Evolutionary conservation across 108 stramenopile species (phyloP).

Genomic region (Skeletonema potamos): DNA sequence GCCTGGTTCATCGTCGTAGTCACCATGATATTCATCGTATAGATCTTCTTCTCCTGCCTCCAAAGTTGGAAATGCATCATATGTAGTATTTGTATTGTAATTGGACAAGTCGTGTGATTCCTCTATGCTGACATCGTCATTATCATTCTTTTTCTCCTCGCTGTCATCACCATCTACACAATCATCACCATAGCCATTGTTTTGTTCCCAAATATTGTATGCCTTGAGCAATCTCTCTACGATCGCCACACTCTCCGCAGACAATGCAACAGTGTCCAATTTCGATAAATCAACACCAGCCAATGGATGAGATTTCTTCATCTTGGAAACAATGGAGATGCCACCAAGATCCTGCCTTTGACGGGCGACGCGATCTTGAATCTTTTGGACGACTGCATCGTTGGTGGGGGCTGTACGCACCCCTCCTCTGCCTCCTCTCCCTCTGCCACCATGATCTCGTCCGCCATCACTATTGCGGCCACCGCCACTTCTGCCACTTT

Average conservation of each 20-base stretch:
- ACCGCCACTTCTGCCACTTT: conserved; percentile 13
- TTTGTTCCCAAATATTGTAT: conserved; percentile 47
- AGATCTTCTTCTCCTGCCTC: conserved; percentile 17
- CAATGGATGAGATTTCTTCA: conserved; percentile 33
- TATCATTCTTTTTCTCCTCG: conserved; percentile 7
- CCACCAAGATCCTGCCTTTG: conserved; percentile 29
- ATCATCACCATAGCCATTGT: conserved; percentile 8
- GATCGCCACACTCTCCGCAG: conserved; percentile 47
- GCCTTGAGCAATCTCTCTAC: conserved; percentile 50
- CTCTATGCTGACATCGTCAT: not conserved
- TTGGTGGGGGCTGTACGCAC: conserved; percentile 29
- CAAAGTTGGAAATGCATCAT: conserved; percentile 1
- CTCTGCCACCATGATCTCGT: conserved; percentile 22
- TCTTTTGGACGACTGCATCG: conserved; percentile 52
- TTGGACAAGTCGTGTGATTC: not conserved
- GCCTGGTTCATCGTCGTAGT: conserved; percentile 34
- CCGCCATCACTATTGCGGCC: conserved; percentile 18
- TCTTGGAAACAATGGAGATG: conserved; percentile 15
- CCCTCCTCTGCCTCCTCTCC: conserved; percentile 22
- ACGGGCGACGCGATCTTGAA: conserved; percentile 30
- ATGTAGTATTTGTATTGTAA: not conserved
- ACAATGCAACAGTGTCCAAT: conserved; percentile 55
- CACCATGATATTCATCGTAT: conserved; percentile 29
- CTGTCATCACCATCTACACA: conserved; percentile 21
- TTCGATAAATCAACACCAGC: conserved; percentile 57